A percentile compares a stretch with the other conserved stretches of the same genome.
Evolutionary conservation across 2,329 filamentous ascomycete genomes (phyloP).

Genomic region (Byssothecium circinans): DNA sequence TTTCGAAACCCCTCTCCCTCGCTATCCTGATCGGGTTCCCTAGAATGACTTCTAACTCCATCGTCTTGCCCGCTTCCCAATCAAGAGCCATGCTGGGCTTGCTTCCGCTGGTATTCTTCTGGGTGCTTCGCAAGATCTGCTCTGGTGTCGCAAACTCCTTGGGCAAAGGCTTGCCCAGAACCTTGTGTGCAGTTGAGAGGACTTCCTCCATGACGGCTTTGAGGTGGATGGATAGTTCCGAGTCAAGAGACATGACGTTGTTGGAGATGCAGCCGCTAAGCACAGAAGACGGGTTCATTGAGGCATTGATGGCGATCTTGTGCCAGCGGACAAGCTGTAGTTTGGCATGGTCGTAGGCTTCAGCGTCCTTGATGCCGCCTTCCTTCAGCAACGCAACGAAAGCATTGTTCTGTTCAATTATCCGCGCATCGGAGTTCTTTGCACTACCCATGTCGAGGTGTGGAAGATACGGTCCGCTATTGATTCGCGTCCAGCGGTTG

Average conservation of each 20-base stretch:
- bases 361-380: conserved; percentile 68
- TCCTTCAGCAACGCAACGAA: conserved; percentile 60
- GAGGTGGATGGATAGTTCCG: conserved; percentile 64
- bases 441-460: conserved; percentile 42
- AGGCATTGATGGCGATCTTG: conserved; percentile 75
- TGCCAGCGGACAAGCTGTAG: conserved; percentile 74
- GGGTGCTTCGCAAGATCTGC: conserved; percentile 63
- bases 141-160: conserved; percentile 63
- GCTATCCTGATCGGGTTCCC: conserved; percentile 71
- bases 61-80: conserved; percentile 65
- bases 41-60: conserved; percentile 73
- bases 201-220: conserved; percentile 71
- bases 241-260: conserved; percentile 65
- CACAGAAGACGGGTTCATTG: conserved; percentile 73
- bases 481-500: conserved; percentile 74
- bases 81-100: conserved; percentile 68
- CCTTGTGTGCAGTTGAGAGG: conserved; percentile 62
- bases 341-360: conserved; percentile 64
- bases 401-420: conserved; percentile 49
- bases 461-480: conserved; percentile 66
- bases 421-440: conserved; percentile 31
- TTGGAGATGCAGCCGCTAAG: conserved; percentile 67
- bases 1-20: conserved; percentile 61
- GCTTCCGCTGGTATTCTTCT: conserved; percentile 63
- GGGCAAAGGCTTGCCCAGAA: conserved; percentile 65